Base-by-base conservation (phyloP, 305 asterid species). In the Solanum hybrid region DNA sequence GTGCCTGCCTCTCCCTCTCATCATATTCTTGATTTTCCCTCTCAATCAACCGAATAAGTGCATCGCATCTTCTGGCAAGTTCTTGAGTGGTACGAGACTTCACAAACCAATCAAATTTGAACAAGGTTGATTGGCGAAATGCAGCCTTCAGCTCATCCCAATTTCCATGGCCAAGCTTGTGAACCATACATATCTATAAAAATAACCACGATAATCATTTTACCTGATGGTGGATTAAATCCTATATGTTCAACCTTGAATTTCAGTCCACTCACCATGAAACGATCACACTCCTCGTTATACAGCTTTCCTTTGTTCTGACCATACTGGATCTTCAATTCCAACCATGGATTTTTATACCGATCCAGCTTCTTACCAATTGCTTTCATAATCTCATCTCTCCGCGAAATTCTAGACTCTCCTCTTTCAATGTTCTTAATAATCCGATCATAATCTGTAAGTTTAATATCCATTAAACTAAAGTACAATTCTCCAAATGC, bases 81-180 rank as follows among this genome's bases (percentile, higher is more conserved):
- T 98, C 99, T 93, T 96, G 99, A 87, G 99, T 96, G 71, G 99
- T 98, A 31, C 99, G 98, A 4, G 99, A 98, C 94, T 98, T 98
- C 64, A 98, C 98, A 90, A 98, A 98, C 99, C 99, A 98, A 91
- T 98, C 99, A 90, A 96, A 98, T 7, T 99, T 97, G 90, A 98
- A 98, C 94, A 96, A 88, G 16, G 99, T 98, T 5, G 99, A 98
- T 27, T 97, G 95, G 78, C 99, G 99, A 88, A 98, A 98, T 87
- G 99, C 99, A 56, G 99, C 95, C 95, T 98, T 98, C 90, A 98
- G 93, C 93, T 96, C 99, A 56, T 98, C 99, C 99, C 99, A 98
- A 90, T 98, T 98, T 46, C 99, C 99, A 90, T 98, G 97, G 32
- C 99, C 99, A 88, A 98, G 99, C 93, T 97, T 98, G 95, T 97